Percentiles rank a stretch among this genome's conserved stretches.
These are phyloP conservation scores for Candolleomyces eurysporus DNA, from an alignment of 768 basidiomycete species.

Conservation along the genomic window DNA sequence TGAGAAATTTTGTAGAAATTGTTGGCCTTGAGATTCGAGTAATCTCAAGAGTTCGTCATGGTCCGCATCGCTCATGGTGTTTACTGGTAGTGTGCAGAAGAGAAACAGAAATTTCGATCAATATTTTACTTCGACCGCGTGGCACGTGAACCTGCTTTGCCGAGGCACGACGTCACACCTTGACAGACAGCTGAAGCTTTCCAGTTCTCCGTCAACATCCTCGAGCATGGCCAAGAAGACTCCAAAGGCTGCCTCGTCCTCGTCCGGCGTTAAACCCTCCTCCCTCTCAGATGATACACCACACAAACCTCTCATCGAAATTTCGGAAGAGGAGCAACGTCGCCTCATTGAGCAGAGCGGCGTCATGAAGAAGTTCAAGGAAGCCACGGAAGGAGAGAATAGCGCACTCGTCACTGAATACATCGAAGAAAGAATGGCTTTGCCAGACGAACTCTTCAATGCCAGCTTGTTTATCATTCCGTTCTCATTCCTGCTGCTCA, in stretches of 20 bases:
- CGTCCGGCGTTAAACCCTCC: not conserved
- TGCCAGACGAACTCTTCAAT: slow-evolving; percentile 71
- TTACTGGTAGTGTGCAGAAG: not conserved
- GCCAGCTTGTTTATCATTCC: slow-evolving; percentile 67
- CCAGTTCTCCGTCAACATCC: not conserved
- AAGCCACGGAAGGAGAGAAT: not conserved
- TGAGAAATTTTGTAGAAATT: slow-evolving; percentile 44
- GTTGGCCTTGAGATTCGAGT: slow-evolving; percentile 45
- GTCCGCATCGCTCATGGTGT: slow-evolving; percentile 26
- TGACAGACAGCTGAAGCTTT: too few species aligned
- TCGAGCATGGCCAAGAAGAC: slow-evolving; percentile 25
- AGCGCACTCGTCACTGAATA: slow-evolving; percentile 27
- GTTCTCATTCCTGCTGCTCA: slow-evolving; percentile 66
- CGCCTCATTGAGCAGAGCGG: slow-evolving; percentile 68
- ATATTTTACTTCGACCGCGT: not conserved
- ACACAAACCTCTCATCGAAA: slow-evolving; percentile 38
- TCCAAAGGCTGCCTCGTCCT: slow-evolving; percentile 8
- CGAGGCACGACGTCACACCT: slow-evolving; percentile 5
- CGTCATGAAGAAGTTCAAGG: slow-evolving; percentile 39
- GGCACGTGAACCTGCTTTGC: not conserved
- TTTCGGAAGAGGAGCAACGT: slow-evolving; percentile 78
- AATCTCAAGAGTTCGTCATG: slow-evolving; percentile 36
- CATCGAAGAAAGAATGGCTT: slow-evolving; percentile 34
- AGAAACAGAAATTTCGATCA: not conserved
- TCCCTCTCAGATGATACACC: not conserved